Conservation (phyloP, 768 basidiomycete species). For the Astraeus odoratus region DNA sequence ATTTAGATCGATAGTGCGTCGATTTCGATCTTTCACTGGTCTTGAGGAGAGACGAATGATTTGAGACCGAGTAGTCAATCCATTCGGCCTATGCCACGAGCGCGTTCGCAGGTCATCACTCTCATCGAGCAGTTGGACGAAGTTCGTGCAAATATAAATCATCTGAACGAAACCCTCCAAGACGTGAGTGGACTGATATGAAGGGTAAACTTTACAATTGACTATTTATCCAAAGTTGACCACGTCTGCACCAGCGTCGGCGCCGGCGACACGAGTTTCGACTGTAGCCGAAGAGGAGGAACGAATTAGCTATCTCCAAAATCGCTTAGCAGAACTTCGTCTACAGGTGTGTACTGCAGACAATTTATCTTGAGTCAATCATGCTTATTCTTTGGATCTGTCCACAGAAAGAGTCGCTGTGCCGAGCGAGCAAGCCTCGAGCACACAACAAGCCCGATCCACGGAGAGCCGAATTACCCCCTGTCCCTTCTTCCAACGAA, state of each 20-base stretch:
- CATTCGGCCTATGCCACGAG: conserved; percentile 44
- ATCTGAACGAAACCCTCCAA: conserved; percentile 30
- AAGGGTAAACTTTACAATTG: not conserved
- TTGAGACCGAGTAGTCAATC: conserved; percentile 34
- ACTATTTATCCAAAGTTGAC: conserved; percentile 11
- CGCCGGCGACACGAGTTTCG: conserved; percentile 20
- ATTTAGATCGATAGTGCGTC: conserved; percentile 70
- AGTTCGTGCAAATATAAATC: conserved; percentile 30
- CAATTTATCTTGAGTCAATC: conserved; percentile 7
- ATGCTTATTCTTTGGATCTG: not conserved
- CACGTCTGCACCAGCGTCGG: conserved; percentile 8
- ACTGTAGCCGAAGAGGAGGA: conserved; percentile 34
- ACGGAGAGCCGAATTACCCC: conserved; percentile 9
- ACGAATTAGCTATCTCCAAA: conserved; percentile 36
- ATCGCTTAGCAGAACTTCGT: conserved; percentile 34
- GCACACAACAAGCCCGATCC: conserved; percentile 1
- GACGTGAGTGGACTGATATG: conserved; percentile 29
- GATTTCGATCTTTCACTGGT: not conserved
- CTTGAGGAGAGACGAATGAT: conserved; percentile 23
- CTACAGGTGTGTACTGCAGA: conserved; percentile 26
- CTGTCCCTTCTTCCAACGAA: conserved; percentile 16
- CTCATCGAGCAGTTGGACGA: conserved; percentile 35
- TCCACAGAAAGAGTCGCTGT: conserved; percentile 23
- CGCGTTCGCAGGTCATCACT: conserved; percentile 32
- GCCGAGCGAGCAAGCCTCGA: conserved; percentile 17